phyloP scores from a whole-genome alignment of 2,329 filamentous ascomycete species.

The Fusarium neocosmosporiellum region DNA sequence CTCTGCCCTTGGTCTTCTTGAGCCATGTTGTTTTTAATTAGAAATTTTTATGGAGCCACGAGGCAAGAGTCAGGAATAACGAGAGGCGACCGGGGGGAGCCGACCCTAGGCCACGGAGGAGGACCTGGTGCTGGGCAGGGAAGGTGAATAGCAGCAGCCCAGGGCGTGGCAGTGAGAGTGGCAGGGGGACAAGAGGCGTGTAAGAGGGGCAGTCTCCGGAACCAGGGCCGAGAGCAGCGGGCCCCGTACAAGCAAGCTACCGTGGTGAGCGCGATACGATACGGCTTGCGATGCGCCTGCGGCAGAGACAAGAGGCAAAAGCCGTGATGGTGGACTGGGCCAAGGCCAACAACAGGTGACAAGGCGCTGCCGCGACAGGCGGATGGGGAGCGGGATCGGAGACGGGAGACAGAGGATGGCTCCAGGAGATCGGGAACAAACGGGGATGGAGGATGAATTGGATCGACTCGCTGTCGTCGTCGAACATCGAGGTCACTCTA shows the following conservation, averaged over 20 bases:
- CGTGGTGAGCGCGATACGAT: slow-evolving; percentile 37
- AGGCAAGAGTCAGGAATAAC: slow-evolving; percentile 47
- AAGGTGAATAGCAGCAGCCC: slow-evolving; percentile 38
- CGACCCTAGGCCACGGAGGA: slow-evolving; percentile 46
- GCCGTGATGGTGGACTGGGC: slow-evolving; percentile 37
- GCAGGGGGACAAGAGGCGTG: slow-evolving; percentile 36
- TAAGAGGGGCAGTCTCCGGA: slow-evolving; percentile 40
- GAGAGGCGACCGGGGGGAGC: slow-evolving; percentile 43
- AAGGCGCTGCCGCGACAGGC: slow-evolving; percentile 12
- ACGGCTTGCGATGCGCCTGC: slow-evolving; percentile 35
- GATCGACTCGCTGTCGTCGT: slow-evolving; percentile 27
- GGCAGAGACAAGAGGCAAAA: slow-evolving; percentile 17
- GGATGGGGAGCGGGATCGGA: slow-evolving; percentile 30
- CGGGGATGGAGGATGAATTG: slow-evolving; percentile 10
- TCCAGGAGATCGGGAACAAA: slow-evolving; percentile 27
- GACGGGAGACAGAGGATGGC: slow-evolving; percentile 10
- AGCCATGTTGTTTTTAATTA: slow-evolving; percentile 51
- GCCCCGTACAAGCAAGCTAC: slow-evolving; percentile 22
- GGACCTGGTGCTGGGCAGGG: slow-evolving; percentile 43
- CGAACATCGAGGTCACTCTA: slow-evolving; percentile 36
- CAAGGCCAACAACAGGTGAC: slow-evolving; percentile 33
- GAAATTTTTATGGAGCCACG: slow-evolving; percentile 52
- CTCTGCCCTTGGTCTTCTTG: slow-evolving; percentile 47
- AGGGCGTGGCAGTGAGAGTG: slow-evolving; percentile 32
- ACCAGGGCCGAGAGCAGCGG: slow-evolving; percentile 39